Percentiles rank a stretch among this genome's conserved stretches.
Conservation (phyloP, 2,329 filamentous ascomycete genomes). For the Colletotrichum brevisporum region DNA sequence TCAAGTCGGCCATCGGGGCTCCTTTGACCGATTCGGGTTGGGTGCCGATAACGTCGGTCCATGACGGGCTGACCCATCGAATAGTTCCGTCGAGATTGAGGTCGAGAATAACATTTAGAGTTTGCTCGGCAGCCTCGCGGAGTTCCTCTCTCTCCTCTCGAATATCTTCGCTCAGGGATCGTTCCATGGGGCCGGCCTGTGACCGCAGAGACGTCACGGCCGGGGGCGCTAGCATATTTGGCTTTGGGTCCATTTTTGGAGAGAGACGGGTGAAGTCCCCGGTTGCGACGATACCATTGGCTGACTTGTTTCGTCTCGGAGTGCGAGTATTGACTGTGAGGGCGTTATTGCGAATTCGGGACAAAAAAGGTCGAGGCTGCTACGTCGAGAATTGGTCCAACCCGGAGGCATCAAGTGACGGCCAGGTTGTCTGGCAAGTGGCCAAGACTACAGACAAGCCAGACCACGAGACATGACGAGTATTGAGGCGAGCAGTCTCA, state of each 20-base stretch:
- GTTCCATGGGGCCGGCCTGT: conserved; percentile 68
- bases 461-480: conserved; percentile 62
- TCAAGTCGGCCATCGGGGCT: conserved; percentile 82
- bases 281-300: conserved; percentile 53
- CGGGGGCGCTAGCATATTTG: conserved; percentile 64
- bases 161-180: conserved; percentile 88
- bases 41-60: conserved; percentile 92
- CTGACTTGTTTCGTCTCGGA: conserved; percentile 32
- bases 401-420: conserved; percentile 20
- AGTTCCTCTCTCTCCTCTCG: conserved; percentile 94
- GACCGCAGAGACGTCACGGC: conserved; percentile 67
- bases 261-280: conserved; percentile 45
- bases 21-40: conserved; percentile 80
- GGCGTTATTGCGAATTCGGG: conserved; percentile 20
- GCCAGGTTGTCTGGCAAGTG: conserved; percentile 57
- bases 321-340: conserved; percentile 25
- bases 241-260: conserved; percentile 61
- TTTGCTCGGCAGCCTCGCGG: conserved; percentile 95
- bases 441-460: conserved; percentile 63
- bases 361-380: conserved; percentile 17
- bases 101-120: conserved; percentile 95
- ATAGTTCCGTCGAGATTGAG: conserved; percentile 90
- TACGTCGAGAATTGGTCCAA: conserved; percentile 28
- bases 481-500: conserved; percentile 27
- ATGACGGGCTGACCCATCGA: conserved; percentile 96